phyloP scores from a whole-genome alignment of 192 early-diverging fungal species.

The Neocallimastix lanati region DNA sequence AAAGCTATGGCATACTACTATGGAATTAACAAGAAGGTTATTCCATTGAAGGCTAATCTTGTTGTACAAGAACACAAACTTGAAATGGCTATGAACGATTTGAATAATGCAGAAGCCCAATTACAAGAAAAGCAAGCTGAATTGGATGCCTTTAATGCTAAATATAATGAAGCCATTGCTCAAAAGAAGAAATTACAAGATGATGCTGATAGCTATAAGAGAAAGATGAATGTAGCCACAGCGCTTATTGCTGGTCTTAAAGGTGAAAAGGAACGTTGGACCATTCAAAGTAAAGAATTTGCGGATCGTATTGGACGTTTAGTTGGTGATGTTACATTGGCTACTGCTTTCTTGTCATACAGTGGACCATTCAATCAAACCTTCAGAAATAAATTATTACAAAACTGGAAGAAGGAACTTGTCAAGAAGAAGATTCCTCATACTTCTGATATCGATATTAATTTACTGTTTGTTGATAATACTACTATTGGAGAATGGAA shows the following conservation, averaged over 20 bases:
- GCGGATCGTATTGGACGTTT: conserved; percentile 34
- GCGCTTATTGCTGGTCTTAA: conserved; percentile 36
- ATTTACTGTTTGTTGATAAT: conserved; percentile 34
- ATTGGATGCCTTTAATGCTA: conserved; percentile 37
- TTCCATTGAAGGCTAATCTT: conserved; percentile 45
- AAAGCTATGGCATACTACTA: conserved; percentile 39
- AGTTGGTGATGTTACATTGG: conserved; percentile 40
- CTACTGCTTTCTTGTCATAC: conserved; percentile 38
- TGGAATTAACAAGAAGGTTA: conserved; percentile 43
- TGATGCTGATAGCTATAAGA: conserved; percentile 40
- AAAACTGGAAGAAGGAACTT: conserved; percentile 38
- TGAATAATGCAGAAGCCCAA: conserved; percentile 30
- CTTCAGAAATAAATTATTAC: conserved; percentile 26
- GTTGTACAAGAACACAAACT: conserved; percentile 41
- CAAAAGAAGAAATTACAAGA: conserved; percentile 37
- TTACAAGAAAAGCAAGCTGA: conserved; percentile 48
- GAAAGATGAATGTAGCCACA: conserved; percentile 45
- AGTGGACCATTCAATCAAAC: conserved; percentile 44
- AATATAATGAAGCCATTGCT: conserved; percentile 38
- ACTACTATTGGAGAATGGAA: conserved; percentile 47
- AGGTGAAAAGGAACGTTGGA: conserved; percentile 50
- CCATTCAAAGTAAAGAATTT: conserved; percentile 45
- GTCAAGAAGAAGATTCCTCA: conserved; percentile 31
- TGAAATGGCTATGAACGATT: conserved; percentile 28
- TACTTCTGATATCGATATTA: conserved; percentile 40